Percentiles rank a stretch among this genome's conserved stretches.
These are phyloP conservation scores for Kluyveromyces aestuarii DNA, from an alignment of 805 yeast species.

Conservation along the genomic window DNA sequence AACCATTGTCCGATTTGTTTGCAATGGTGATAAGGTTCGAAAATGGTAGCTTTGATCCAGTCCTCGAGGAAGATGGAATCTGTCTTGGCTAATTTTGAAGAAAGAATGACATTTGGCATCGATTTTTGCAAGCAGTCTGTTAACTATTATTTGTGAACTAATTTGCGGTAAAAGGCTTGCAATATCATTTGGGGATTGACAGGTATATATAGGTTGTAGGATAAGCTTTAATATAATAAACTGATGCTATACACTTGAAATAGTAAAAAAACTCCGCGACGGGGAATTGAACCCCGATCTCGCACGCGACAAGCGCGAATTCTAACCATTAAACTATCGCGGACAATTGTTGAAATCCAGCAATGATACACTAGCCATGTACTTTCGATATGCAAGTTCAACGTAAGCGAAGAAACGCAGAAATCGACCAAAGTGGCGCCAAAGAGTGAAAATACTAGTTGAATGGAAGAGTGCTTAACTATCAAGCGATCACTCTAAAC, in stretches of 20 bases:
- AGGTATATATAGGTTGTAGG: too few species aligned
- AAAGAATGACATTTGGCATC: slow-evolving; percentile 15
- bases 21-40: neutral
- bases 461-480: too few species aligned
- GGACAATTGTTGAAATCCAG: slow-evolving; percentile 9
- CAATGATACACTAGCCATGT: too few species aligned
- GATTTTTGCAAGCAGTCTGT: neutral
- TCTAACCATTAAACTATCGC: slow-evolving; percentile 25
- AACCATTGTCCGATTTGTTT: neutral
- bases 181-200: too few species aligned
- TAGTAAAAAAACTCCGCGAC: slow-evolving; percentile 19
- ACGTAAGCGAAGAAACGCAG: too few species aligned
- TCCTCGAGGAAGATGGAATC: slow-evolving; percentile 18
- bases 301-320: slow-evolving; percentile 23
- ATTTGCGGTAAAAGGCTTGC: too few species aligned
- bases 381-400: too few species aligned
- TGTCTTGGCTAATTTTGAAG: slow-evolving; percentile 8
- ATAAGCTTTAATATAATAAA: too few species aligned
- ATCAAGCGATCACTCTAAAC: too few species aligned
- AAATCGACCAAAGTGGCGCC: too few species aligned
- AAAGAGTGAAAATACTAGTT: too few species aligned
- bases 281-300: slow-evolving; percentile 23
- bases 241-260: too few species aligned
- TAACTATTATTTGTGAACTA: neutral
- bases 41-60: slow-evolving; percentile 15